Conservation (phyloP, 805 yeast species). For the Candida boleticola region DNA sequence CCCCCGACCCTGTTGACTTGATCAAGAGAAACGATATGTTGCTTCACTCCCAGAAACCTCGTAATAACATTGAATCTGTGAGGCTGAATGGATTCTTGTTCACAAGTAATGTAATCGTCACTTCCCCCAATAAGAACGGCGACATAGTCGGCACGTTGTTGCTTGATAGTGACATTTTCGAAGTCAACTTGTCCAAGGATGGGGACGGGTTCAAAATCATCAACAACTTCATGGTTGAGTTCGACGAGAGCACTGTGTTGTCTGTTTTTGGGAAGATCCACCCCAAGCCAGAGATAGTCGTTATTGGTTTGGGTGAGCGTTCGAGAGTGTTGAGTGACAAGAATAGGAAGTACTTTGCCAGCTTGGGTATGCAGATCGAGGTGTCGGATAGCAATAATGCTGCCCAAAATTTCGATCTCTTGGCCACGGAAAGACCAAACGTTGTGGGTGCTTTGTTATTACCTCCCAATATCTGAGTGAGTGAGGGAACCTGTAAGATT, state of each 20-base stretch:
- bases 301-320: conserved; percentile 67
- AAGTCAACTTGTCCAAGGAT: conserved; percentile 47
- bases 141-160: conserved; percentile 47
- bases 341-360: conserved; percentile 47
- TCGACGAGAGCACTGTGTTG: conserved; percentile 40
- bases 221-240: conserved; percentile 53
- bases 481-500: too few relatives aligned
- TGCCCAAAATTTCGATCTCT: conserved; percentile 66
- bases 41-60: conserved; percentile 40
- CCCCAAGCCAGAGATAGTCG: conserved; percentile 76
- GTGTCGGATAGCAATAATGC: conserved; percentile 62
- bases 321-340: conserved; percentile 61
- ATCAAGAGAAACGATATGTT: conserved; percentile 43
- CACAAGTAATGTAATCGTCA: conserved; percentile 49
- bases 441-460: conserved; percentile 72
- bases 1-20: conserved; percentile 43
- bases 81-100: conserved; percentile 58
- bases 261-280: conserved; percentile 52
- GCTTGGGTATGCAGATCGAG: conserved; percentile 69
- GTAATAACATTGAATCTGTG: conserved; percentile 42
- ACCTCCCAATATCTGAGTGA: conserved; percentile 56
- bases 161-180: conserved; percentile 58
- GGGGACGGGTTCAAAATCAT: conserved; percentile 39
- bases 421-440: conserved; percentile 77
- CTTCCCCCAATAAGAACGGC: conserved; percentile 37